Percentiles rank a stretch among this genome's conserved stretches.
Conservation (phyloP, 1,284 basidiomycete genomes). For the Erythrobasidium hasegawianum region DNA sequence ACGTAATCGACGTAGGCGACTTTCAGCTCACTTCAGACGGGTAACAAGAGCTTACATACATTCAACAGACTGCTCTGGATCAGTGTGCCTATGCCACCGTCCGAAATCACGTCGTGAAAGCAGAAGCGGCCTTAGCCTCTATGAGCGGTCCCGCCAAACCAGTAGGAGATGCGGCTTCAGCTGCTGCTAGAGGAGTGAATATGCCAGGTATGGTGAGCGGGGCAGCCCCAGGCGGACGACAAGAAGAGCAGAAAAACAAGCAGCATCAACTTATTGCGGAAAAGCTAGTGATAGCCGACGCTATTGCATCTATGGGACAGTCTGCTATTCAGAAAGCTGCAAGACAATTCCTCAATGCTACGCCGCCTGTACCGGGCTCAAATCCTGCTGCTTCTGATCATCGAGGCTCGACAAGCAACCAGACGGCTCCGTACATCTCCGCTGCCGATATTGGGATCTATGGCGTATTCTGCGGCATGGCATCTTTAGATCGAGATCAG, state of each 20-base stretch:
- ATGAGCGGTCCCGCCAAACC: conserved; percentile 16
- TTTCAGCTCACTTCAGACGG: conserved; percentile 9
- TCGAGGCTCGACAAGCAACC: conserved; percentile 14
- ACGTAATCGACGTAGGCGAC: conserved; percentile 64
- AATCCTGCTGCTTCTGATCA: background rate
- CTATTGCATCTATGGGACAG: conserved; percentile 65
- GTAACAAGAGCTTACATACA: background rate
- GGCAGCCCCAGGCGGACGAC: conserved; percentile 12
- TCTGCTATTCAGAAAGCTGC: conserved; percentile 73
- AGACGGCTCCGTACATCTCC: conserved; percentile 59
- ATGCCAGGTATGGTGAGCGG: conserved; percentile 44
- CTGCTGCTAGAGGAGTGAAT: conserved; percentile 31
- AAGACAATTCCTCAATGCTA: conserved; percentile 62
- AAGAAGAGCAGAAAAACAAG: conserved; percentile 39
- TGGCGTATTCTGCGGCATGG: conserved; percentile 71
- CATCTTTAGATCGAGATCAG: conserved; percentile 64
- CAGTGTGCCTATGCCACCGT: conserved; percentile 76
- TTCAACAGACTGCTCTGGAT: conserved; percentile 66
- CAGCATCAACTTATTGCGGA: conserved; percentile 56
- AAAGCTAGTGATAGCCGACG: conserved; percentile 72
- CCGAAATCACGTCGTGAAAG: conserved; percentile 82
- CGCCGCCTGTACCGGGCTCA: conserved; percentile 43
- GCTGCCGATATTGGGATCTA: conserved; percentile 78
- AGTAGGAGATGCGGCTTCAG: conserved; percentile 2
- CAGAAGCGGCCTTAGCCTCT: conserved; percentile 65